Conservation (phyloP, 78 protist genomes). For the Cavenderia fasciculata region DNA sequence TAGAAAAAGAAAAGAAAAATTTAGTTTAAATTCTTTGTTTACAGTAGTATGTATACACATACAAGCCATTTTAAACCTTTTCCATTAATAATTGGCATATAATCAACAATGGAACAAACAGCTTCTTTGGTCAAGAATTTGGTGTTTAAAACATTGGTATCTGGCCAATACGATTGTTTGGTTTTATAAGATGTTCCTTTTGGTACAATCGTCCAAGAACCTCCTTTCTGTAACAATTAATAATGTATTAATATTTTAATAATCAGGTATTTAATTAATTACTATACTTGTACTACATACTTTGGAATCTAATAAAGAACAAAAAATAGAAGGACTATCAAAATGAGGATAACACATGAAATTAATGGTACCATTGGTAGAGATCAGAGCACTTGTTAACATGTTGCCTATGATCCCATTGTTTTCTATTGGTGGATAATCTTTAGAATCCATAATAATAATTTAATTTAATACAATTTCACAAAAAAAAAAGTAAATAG, state of each 20-base stretch:
- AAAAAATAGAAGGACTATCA: constrained; percentile 73
- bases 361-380: constrained; percentile 41
- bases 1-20: not conserved
- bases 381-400: constrained; percentile 62
- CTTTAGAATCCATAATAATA: not conserved
- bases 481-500: too few species aligned
- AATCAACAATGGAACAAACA: constrained; percentile 43
- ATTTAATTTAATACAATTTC: too few species aligned
- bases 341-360: constrained; percentile 78
- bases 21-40: not conserved
- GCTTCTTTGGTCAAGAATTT: constrained; percentile 28
- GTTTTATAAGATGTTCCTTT: not conserved
- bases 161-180: constrained; percentile 78
- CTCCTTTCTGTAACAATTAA: too few species aligned
- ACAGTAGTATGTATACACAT: not conserved
- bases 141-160: constrained; percentile 65
- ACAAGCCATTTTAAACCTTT: constrained; percentile 42
- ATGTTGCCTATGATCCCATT: constrained; percentile 78
- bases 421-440: constrained; percentile 72
- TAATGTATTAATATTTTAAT: too few species aligned
- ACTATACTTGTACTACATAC: too few species aligned
- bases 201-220: constrained; percentile 63
- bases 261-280: too few species aligned
- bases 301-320: constrained; percentile 46
- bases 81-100: constrained; percentile 66